A percentile compares a stretch with the other conserved stretches of the same genome.
phyloP scores from a whole-genome alignment of 768 basidiomycete genomes.

The Boletus tylopilopsis region DNA sequence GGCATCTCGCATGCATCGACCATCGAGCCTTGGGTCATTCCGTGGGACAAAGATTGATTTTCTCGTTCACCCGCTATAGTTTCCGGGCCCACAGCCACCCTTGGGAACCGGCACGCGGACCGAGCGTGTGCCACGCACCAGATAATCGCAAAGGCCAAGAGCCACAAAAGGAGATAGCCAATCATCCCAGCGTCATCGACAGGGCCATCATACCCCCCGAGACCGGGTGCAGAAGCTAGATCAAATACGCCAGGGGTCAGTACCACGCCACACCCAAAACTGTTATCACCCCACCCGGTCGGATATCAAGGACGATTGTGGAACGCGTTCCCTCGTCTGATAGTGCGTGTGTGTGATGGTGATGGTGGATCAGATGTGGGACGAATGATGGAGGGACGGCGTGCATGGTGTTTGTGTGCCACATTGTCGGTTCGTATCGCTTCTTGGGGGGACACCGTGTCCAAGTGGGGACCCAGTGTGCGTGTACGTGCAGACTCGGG shows the following conservation, averaged over 20 bases:
- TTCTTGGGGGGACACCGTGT: constrained; percentile 11
- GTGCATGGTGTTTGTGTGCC: not conserved
- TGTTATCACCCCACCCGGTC: constrained; percentile 1
- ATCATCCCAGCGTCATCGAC: not conserved
- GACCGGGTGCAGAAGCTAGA: not conserved
- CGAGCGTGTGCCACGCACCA: not conserved
- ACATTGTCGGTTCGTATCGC: not conserved
- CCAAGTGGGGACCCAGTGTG: not conserved
- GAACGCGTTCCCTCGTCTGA: not conserved
- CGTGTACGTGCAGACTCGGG: not conserved
- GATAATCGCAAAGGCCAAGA: not conserved
- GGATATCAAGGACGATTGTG: not conserved
- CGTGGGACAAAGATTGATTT: not conserved
- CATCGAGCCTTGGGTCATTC: not conserved
- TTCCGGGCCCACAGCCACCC: too few species aligned
- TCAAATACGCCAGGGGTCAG: not conserved
- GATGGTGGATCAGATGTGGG: not conserved
- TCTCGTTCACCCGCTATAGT: not conserved
- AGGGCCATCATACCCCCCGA: not conserved
- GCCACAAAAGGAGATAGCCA: constrained; percentile 2
- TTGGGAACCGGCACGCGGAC: not conserved
- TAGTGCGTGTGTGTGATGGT: not conserved
- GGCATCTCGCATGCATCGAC: not conserved
- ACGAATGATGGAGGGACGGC: not conserved
- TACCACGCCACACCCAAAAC: not conserved